Conservation (phyloP, 2,329 filamentous ascomycete species). For the Scytalidium sp. region DNA sequence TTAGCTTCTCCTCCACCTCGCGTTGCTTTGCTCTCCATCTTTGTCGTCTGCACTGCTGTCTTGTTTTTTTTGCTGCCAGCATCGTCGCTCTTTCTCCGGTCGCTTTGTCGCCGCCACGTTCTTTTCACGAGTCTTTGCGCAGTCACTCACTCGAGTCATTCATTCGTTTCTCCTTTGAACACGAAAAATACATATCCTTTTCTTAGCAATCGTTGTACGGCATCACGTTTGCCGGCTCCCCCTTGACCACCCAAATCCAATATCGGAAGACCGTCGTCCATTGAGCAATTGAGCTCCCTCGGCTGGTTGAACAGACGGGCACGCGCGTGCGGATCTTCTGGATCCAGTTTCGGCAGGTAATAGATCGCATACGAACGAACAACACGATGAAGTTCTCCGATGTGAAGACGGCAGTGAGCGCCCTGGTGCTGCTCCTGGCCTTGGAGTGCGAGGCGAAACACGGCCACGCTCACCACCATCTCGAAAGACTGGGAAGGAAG, state of each 20-base stretch:
- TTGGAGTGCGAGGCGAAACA: constrained; percentile 23
- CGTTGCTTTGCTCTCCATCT: too few species aligned
- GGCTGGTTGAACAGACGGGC: too few species aligned
- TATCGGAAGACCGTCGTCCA: too few species aligned
- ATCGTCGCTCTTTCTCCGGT: background rate
- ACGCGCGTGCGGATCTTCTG: background rate
- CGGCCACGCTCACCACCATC: constrained; percentile 17
- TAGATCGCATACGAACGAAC: constrained; percentile 1
- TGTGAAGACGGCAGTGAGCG: constrained; percentile 46
- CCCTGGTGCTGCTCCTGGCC: constrained; percentile 45
- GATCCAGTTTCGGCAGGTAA: background rate
- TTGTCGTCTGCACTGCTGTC: too few species aligned
- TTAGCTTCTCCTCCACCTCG: too few species aligned
- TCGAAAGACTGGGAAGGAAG: constrained; percentile 21
- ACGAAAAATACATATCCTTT: too few species aligned
- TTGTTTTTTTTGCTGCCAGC: background rate
- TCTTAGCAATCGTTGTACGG: constrained; percentile 6
- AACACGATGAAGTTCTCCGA: constrained; percentile 52
- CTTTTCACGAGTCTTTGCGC: background rate
- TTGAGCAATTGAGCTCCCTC: too few species aligned
- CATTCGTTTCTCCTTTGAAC: background rate
- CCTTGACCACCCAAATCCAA: too few species aligned
- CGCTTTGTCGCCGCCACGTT: background rate
- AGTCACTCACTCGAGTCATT: background rate
- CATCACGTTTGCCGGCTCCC: constrained; percentile 9